A percentile compares a stretch with the other conserved stretches of the same genome.
Conservation (phyloP, 2,329 filamentous ascomycete species). For the Aotearoamyces nothofagi region DNA sequence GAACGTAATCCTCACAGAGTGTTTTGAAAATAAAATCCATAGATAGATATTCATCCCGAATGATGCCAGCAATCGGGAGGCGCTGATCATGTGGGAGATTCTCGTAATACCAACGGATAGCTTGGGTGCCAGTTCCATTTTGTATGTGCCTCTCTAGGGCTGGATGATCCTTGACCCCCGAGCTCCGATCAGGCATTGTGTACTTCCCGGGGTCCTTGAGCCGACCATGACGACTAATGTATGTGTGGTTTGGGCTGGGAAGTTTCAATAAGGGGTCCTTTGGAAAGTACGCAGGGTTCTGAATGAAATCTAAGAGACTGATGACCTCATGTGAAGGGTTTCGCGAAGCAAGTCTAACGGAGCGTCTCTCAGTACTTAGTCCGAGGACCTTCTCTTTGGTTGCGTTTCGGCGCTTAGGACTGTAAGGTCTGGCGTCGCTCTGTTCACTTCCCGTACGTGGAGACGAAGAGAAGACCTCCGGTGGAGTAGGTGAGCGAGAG, state of each 20-base stretch:
- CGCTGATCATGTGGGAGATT: slow-evolving; percentile 5
- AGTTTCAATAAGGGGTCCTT: slow-evolving; percentile 8
- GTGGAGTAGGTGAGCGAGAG: not conserved
- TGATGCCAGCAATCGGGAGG: slow-evolving; percentile 11
- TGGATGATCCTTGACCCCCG: too few relatives aligned
- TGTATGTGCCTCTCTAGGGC: slow-evolving; percentile 9
- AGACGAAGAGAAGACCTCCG: not conserved
- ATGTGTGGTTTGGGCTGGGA: slow-evolving; percentile 7
- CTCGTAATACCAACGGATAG: slow-evolving; percentile 7
- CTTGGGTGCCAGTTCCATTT: slow-evolving; percentile 9
- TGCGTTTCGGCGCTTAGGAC: too few relatives aligned
- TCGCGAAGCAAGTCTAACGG: not conserved
- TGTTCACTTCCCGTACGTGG: too few relatives aligned
- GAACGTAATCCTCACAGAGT: not conserved
- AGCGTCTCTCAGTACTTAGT: too few relatives aligned
- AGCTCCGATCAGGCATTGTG: too few relatives aligned
- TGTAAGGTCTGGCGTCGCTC: too few relatives aligned
- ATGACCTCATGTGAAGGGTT: too few relatives aligned
- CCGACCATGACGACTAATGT: too few relatives aligned
- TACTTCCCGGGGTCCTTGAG: too few relatives aligned
- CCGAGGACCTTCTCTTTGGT: too few relatives aligned
- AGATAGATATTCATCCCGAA: slow-evolving; percentile 3
- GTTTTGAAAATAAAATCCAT: not conserved
- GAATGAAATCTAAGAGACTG: too few relatives aligned
- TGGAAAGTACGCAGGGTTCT: too few relatives aligned